Conservation (phyloP, 352 stramenopile genomes). For the Pythium biforme region DNA sequence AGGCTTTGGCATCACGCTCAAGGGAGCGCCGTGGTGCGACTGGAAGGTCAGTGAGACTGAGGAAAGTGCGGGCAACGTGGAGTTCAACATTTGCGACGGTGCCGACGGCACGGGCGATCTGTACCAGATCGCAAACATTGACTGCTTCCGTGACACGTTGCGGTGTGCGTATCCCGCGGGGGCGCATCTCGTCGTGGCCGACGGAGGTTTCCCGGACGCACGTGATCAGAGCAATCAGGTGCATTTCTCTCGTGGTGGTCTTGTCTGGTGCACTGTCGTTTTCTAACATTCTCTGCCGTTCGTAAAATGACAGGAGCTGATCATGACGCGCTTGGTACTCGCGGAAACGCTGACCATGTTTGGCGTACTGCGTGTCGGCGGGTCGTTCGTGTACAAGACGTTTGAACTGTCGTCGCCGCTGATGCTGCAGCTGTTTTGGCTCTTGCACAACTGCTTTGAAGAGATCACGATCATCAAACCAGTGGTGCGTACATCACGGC, state of each 20-base stretch:
- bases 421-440: conserved; percentile 65
- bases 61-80: neutral
- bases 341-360: conserved; percentile 68
- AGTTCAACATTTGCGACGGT: conserved; percentile 59
- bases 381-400: conserved; percentile 79
- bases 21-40: conserved; percentile 44
- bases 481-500: conserved; percentile 28
- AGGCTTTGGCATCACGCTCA: conserved; percentile 73
- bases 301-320: conserved; percentile 39
- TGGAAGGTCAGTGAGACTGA: conserved; percentile 22
- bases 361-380: conserved; percentile 36
- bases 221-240: conserved; percentile 64
- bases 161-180: conserved; percentile 30
- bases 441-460: conserved; percentile 62
- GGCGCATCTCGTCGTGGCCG: conserved; percentile 60
- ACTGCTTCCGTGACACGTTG: conserved; percentile 46
- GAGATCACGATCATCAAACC: conserved; percentile 72
- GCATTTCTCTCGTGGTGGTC: too few species aligned
- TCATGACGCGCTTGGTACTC: conserved; percentile 63
- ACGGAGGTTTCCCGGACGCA: conserved; percentile 73
- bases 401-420: conserved; percentile 64
- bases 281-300: too few species aligned
- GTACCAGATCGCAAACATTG: conserved; percentile 59
- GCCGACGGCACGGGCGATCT: conserved; percentile 71
- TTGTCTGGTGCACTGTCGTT: too few species aligned